phyloP scores from a whole-genome alignment of 306 rosid genomes.

The Dicorynia guianensis region DNA sequence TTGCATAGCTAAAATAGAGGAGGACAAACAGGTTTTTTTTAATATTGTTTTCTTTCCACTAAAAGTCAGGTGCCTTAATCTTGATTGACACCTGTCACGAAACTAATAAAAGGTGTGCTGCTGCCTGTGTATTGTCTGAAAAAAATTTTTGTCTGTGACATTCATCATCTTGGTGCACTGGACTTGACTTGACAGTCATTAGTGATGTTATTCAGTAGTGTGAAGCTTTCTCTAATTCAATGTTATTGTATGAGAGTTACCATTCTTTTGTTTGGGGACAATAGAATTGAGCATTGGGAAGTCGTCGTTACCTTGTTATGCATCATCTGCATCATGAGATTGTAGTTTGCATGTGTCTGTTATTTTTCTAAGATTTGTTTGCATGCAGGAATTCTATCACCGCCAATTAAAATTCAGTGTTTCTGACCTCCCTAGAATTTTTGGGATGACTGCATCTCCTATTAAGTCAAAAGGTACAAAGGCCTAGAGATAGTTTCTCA shows the following conservation, averaged over 20 bases:
- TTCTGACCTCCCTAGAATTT: slow-evolving; percentile 70
- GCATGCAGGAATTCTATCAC: slow-evolving; percentile 83
- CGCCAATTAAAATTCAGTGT: slow-evolving; percentile 44
- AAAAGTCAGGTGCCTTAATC: no score
- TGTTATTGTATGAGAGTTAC: slow-evolving; percentile 9
- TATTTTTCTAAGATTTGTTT: slow-evolving; percentile 35
- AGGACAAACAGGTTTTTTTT: no score
- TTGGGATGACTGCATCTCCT: slow-evolving; percentile 97
- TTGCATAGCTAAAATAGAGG: no score
- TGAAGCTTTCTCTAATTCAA: slow-evolving; percentile 16
- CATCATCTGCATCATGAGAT: slow-evolving; percentile 19
- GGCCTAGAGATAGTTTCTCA: background rate
- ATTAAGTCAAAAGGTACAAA: slow-evolving; percentile 79
- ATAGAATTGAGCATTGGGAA: background rate
- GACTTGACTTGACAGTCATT: background rate
- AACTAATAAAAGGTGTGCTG: no score
- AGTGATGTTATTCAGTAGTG: slow-evolving; percentile 5
- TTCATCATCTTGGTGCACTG: background rate
- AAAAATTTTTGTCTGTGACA: background rate
- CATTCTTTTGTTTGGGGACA: background rate
- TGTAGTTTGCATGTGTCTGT: slow-evolving; percentile 17
- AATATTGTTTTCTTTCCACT: no score
- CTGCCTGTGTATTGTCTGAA: background rate
- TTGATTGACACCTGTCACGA: no score
- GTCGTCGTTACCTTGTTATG: slow-evolving; percentile 9